Base-by-base conservation (phyloP, 2,329 filamentous ascomycete genomes). In the Ramichloridium luteum region DNA sequence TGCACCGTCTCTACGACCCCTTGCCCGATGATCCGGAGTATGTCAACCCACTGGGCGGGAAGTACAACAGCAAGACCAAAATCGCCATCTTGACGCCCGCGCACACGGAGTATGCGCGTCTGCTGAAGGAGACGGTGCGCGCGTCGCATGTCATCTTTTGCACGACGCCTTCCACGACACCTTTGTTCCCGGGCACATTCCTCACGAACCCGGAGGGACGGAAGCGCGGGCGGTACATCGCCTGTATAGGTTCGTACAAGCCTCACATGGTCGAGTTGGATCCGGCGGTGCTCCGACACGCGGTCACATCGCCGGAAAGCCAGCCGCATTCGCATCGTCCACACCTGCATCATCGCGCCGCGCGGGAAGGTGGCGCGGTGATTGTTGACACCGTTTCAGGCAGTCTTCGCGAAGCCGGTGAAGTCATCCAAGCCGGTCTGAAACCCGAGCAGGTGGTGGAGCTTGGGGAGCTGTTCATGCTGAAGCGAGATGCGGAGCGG, bases 121-220 rank as follows among this genome's bases (percentile, higher is more conserved):
- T 90, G 13, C 57, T 85, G 20, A 77, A 78, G 47, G 71, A 79
- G 22, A 72, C 83, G 30, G 64, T 94, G 30, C 64, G 74, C 22
- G 72, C 71, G 6, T 73, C 81, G 0, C 82, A 90, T 47, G 78
- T 81, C 6, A 80, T 96, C 22, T 90, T 93, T 59, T 88, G 83
- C 59, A 93, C 83, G 43, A 93, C 85, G 2, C 83, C 86, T 0
- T 79, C 76, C 1, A 70, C 67, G 0, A 63, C 70, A 18, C 80
- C 81, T 1, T 61, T 94, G 1, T 96, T 94, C 50, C 80, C 86
- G 0, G 64, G 68, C 0, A 58, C 67, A 8, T 75, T 81, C 38
- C 64, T 94, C 30, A 92, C 81, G 0, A 79, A 69, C 34, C 67
- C 70, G 5, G 77, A 81, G 43, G 80, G 75, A 0, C 59, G 78